These are phyloP conservation scores for Hymenoscyphus repandus DNA, from an alignment of 2,329 filamentous ascomycete genomes.

Conservation along the genomic window DNA sequence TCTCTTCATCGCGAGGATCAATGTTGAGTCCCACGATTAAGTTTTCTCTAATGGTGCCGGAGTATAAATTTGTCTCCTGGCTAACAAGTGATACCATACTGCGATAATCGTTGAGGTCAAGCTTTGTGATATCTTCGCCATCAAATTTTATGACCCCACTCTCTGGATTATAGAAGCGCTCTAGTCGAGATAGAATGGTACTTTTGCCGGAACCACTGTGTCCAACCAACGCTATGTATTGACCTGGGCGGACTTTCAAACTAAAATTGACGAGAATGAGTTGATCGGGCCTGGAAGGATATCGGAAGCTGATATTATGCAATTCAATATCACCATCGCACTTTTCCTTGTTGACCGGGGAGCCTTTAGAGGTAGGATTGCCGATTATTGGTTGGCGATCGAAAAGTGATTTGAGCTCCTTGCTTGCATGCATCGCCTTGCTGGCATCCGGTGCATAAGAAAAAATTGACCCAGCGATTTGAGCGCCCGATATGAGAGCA, in stretches of 20 bases:
- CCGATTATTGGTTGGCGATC: background rate
- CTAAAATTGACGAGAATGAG: conserved; percentile 53
- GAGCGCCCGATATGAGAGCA: conserved; percentile 35
- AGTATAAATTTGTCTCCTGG: conserved; percentile 68
- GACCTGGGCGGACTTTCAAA: conserved; percentile 44
- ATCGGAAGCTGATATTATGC: conserved; percentile 49
- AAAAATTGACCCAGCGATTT: conserved; percentile 13
- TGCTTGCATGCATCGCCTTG: background rate
- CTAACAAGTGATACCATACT: conserved; percentile 61
- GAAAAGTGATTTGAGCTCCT: background rate
- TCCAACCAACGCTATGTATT: conserved; percentile 39
- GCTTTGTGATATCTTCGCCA: conserved; percentile 44
- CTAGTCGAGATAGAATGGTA: conserved; percentile 34
- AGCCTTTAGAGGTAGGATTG: background rate
- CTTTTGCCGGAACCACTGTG: background rate
- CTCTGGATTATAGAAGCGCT: conserved; percentile 18
- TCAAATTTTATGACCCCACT: conserved; percentile 8
- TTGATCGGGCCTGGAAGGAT: conserved; percentile 45
- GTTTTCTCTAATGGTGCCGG: conserved; percentile 61
- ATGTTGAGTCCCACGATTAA: conserved; percentile 55
- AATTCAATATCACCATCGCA: conserved; percentile 25
- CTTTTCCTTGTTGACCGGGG: background rate
- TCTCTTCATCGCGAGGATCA: conserved; percentile 38
- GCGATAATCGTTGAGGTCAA: conserved; percentile 59
- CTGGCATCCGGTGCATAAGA: conserved; percentile 5